Base-by-base conservation (phyloP, 169 alveolate species). In the Ichthyophthirius multifiliis region DNA sequence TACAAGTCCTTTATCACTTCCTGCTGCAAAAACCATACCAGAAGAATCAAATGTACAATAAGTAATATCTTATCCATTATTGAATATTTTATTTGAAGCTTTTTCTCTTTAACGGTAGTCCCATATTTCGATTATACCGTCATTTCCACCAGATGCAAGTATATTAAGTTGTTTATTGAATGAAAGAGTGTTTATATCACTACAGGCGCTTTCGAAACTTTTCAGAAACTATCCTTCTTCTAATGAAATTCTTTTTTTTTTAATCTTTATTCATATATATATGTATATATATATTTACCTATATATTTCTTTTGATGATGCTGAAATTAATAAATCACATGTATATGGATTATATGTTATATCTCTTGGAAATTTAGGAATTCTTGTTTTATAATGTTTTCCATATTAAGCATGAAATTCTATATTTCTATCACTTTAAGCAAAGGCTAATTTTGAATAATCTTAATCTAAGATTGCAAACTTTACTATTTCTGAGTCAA, bases 361-460 rank as follows among this genome's bases (percentile, higher is more conserved):
- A 73, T 95, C 97, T 83, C 98, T 91, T 23, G 98, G 96, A 67
- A 86, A 93, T 81, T 92, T 93, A 4, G 98, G 98, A n/a, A 94
- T 95, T 85, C 99, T 92, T 20, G 96, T 92, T 84, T 92, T 93
- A 82, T 93, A 97, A 82, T 97, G 98, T 43, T 94, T 90, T 46
- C 99, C 99, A 78, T 97, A 97, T 78, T 97, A 95, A 12, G 99
- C 98, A 87, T 97, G 99, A 64, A 97, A 88, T 84, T 97, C 99
- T n/a, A 97, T 91, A 34, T 89, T 90, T 63, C 99, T 86, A 82
- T 96, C 98, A 37, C 86, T 97, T 62, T 95, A 89, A 46, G 96
- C 93, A 41, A 96, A 82, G 7, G 97, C 98, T 30, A 96, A 74
- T 87, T 97, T 97, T 43, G 92, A 84, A 75, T 96, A 97, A 86